Evolutionary conservation across 73 alveolate species (phyloP).

Genomic region (Stentor roeselii): DNA sequence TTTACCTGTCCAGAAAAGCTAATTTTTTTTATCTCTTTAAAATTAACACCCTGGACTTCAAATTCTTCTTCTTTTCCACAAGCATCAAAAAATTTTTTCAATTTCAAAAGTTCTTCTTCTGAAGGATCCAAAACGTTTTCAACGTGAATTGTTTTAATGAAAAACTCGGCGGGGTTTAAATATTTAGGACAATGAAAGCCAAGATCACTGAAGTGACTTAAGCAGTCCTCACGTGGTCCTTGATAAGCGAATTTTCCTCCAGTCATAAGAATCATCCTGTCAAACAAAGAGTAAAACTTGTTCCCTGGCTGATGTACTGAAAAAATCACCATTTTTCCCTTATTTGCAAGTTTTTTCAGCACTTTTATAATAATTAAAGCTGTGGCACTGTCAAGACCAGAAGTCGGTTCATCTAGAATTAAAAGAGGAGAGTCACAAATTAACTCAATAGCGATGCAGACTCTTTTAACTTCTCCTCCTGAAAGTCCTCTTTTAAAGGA

Average conservation of each 20-base stretch:
- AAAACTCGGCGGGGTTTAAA: constrained; percentile 43
- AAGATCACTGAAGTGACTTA: constrained; percentile 1
- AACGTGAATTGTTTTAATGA: constrained; percentile 21
- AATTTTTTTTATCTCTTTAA: no score
- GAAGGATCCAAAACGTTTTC: not conserved
- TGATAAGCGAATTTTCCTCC: constrained; percentile 36
- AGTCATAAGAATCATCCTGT: constrained; percentile 33
- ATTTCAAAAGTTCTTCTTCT: not conserved
- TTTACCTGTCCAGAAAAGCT: not conserved
- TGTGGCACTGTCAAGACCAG: constrained; percentile 32
- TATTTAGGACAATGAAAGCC: constrained; percentile 36
- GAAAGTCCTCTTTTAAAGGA: constrained; percentile 29
- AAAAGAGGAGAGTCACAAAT: constrained; percentile 38
- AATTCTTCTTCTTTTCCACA: not conserved
- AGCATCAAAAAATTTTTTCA: not conserved
- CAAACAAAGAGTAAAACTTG: constrained; percentile 30
- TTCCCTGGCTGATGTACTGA: constrained; percentile 51
- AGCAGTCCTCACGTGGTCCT: not conserved
- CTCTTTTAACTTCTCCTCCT: constrained; percentile 55
- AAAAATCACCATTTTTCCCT: constrained; percentile 38
- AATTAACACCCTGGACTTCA: not conserved
- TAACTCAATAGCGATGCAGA: constrained; percentile 39
- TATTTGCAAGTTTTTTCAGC: constrained; percentile 34
- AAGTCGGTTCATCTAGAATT: constrained; percentile 46
- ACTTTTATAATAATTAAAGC: constrained; percentile 33